Evolutionary conservation across 1,139 yeast genomes (phyloP).

Genomic region (Candida sanyaensis): DNA sequence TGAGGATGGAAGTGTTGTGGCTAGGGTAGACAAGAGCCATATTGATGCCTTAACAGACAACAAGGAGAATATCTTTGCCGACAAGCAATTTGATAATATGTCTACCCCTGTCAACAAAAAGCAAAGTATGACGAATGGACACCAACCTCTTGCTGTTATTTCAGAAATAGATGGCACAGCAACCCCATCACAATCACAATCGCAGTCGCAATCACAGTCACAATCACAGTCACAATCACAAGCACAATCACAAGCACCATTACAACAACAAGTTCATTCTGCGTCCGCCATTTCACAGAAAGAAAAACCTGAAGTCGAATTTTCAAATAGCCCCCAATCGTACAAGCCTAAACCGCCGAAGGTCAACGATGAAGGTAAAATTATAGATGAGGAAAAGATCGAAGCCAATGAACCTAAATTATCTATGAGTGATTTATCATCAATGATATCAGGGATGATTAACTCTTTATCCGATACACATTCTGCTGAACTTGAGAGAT

Average conservation of each 20-base stretch:
- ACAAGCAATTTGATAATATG: conserved; percentile 21
- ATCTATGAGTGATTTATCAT: conserved; percentile 34
- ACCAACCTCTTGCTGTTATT: conserved; percentile 40
- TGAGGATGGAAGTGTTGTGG: conserved; percentile 20
- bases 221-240: too few relatives aligned
- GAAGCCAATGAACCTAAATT: conserved; percentile 16
- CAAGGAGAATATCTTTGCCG: conserved; percentile 46
- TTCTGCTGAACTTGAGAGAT: conserved; percentile 22
- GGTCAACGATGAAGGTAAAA: conserved; percentile 32
- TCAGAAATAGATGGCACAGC: conserved; percentile 24
- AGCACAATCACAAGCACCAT: not conserved
- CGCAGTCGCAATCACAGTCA: too few relatives aligned
- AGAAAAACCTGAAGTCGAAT: not conserved
- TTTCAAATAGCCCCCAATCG: conserved; percentile 8
- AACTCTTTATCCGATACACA: conserved; percentile 48
- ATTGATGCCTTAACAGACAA: conserved; percentile 35
- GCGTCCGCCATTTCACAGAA: not conserved
- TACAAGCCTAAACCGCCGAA: conserved; percentile 39
- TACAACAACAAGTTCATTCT: not conserved
- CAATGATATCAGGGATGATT: conserved; percentile 44
- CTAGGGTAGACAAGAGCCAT: conserved; percentile 35
- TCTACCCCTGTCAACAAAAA: conserved; percentile 32
- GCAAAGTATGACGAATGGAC: conserved; percentile 15
- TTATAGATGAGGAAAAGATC: conserved; percentile 16
- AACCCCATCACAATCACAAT: not conserved